A percentile compares a stretch with the other conserved stretches of the same genome.
phyloP scores from a whole-genome alignment of 148 eudicot genomes.

The Arctostaphylos glauca region DNA sequence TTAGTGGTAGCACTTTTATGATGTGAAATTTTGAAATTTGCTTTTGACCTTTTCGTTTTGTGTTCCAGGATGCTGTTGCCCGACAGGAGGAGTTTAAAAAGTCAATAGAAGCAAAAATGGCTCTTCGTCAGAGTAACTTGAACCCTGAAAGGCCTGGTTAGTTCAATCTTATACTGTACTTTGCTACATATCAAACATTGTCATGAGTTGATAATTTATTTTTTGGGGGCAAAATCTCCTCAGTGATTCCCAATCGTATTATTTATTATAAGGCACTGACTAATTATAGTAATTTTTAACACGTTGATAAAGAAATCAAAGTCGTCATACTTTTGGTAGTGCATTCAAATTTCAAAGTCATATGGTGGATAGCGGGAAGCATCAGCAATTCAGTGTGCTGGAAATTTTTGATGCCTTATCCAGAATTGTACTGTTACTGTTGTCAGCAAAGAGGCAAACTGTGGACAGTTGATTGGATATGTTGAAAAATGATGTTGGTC shows the following conservation, averaged over 20 bases:
- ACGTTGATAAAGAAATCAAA: background rate
- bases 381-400: conserved; percentile 7
- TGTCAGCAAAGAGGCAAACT: background rate
- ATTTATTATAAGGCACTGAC: background rate
- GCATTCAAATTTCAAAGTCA: background rate
- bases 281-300: background rate
- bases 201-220: background rate
- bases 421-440: background rate
- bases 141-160: conserved; percentile 84
- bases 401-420: background rate
- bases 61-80: conserved; percentile 74
- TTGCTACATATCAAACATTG: background rate
- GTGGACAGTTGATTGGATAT: background rate
- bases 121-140: conserved; percentile 78
- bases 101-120: conserved; percentile 68
- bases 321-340: background rate
- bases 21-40: background rate
- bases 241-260: background rate
- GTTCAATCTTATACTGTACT: conserved; percentile 8
- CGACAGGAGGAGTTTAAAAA: conserved; percentile 86
- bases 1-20: background rate
- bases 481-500: background rate
- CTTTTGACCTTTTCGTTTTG: background rate
- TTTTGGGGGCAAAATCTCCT: background rate
- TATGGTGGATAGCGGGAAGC: background rate